Evolutionary conservation across 805 yeast genomes (phyloP), one percentile per base, ranked within the genome.

Genomic region (Candida loeiensis): DNA sequence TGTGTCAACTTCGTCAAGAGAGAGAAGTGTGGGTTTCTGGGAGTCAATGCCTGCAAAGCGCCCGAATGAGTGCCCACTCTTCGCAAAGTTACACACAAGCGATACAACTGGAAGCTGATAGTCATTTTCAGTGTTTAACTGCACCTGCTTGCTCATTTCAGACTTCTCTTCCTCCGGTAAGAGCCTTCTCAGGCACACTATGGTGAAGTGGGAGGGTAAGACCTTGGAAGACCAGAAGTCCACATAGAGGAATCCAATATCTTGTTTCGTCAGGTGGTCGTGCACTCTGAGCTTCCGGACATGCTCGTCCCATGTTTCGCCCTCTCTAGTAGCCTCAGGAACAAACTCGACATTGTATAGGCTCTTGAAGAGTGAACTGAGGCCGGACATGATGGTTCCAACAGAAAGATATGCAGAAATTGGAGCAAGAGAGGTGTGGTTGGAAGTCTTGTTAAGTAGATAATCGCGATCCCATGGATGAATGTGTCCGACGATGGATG

Each of bases 391-490:
- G 7, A 91, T 88, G 1, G 86, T 79, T 2, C 97, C 97, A 4
- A 91, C 70, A 0, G 96, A 84, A 45, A 91, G 83, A 57, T 82
- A 86, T 2, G 80, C 71, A 20, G 80, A 71, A n/a, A 88, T 76
- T 41, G 42, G 37, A 13, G 25, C 32, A 7, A 34, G 21, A 3
- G 15, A n/a, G 6, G 20, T 33, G 36, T 21, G 26, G 26, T 48
- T 34, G 26, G 54, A 56, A 6, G 51, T 43, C 36, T 58, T 53
- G 4, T 48, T 41, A 25, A 66, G 50, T 18, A 75, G 47, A 44
- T 75, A 90, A 47, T 89, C 95, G 45, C 95, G 74, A 59, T 93
- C 98, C 98, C 98, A 93, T 1, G 96, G 96, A 44, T 79, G 75
- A 22, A 89, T 71, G 9, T 60, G 58, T 6, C 61, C 61, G 4